Evolutionary conservation across 306 rosid genomes (phyloP), one percentile per base, ranked within the genome.

Genomic region (Citrullus mucosospermus): DNA sequence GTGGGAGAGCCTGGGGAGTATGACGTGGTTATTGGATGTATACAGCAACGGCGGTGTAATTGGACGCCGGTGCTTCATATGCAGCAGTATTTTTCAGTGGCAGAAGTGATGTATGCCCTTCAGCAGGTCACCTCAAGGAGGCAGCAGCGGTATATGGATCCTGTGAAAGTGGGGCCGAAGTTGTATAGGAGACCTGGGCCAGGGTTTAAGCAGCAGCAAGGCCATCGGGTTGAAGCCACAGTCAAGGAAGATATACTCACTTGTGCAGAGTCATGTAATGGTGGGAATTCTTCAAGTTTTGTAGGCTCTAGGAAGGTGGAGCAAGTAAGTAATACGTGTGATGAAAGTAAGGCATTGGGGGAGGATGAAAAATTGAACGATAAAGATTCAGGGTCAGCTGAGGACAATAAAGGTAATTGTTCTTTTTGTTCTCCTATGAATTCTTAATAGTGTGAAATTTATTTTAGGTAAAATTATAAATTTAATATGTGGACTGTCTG

Each of bases 41-140:
- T 93, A 79, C 93, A 91, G 65, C 98, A 89, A 71, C 86, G 98
- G 87, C 78, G 98, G 69, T 83, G 88, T 79, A 93, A 93, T 82
- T 93, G 98, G 98, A 91, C 84, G 41, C 97, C 90, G 56, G 98
- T 93, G 81, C 89, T 96, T 79, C 93, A 93, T 84, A 92, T 96
- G 99, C 99, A 96, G 87, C 98, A 92, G 66, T 91, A 91, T 83
- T 96, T 87, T 85, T 86, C 99, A 0, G 94, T 96, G 73, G 87
- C 91, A 2, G 98, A 96, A 28, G 99, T 93, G 43, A 63, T 67
- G n/a, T 83, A 81, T 76, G 85, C 93, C 0, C 86, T 96, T 76
- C 93, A 96, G 56, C 98, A 96, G 78, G 98, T 83, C 59, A 85
- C 89, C 1, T 90, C 89, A 91, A 88, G 91, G 89, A 88, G 82